phyloP scores from a whole-genome alignment of 495 filamentous ascomycete genomes.

The Aspergillus sclerotiicarbonarius region DNA sequence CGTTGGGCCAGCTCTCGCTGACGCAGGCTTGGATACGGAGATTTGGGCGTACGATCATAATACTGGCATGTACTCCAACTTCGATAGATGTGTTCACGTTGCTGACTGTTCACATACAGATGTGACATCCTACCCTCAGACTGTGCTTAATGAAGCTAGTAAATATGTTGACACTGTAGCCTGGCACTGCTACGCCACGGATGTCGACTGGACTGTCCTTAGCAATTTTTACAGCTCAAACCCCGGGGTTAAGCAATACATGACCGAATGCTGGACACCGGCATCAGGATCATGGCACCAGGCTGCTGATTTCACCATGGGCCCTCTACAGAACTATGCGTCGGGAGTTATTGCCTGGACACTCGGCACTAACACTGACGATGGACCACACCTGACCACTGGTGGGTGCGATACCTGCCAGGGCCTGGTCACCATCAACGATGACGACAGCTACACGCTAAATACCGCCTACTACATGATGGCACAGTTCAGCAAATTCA shows the following conservation, averaged over 20 bases:
- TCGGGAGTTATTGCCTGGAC: conserved; percentile 54
- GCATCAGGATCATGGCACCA: conserved; percentile 47
- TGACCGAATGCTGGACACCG: conserved; percentile 59
- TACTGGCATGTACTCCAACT: conserved; percentile 35
- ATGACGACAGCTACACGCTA: conserved; percentile 38
- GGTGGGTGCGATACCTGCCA: conserved; percentile 50
- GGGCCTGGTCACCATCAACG: conserved; percentile 49
- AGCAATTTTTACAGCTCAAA: conserved; percentile 47
- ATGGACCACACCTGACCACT: conserved; percentile 50
- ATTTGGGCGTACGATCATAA: conserved; percentile 60
- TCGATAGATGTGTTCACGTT: background rate
- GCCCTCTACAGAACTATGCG: conserved; percentile 57
- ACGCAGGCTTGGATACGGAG: conserved; percentile 40
- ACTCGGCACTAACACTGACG: conserved; percentile 47
- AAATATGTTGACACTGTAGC: conserved; percentile 48
- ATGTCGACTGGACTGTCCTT: conserved; percentile 50
- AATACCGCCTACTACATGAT: conserved; percentile 56
- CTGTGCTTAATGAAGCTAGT: conserved; percentile 42
- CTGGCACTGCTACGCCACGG: conserved; percentile 56
- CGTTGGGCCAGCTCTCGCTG: conserved; percentile 45
- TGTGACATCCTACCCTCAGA: conserved; percentile 44
- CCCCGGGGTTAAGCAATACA: conserved; percentile 49
- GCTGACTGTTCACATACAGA: conserved; percentile 17
- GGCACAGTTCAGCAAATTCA: conserved; percentile 57
- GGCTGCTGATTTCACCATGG: conserved; percentile 52